These are phyloP conservation scores for Sarocladium brachiariae DNA, from an alignment of 2,329 filamentous ascomycete species.

Conservation along the genomic window DNA sequence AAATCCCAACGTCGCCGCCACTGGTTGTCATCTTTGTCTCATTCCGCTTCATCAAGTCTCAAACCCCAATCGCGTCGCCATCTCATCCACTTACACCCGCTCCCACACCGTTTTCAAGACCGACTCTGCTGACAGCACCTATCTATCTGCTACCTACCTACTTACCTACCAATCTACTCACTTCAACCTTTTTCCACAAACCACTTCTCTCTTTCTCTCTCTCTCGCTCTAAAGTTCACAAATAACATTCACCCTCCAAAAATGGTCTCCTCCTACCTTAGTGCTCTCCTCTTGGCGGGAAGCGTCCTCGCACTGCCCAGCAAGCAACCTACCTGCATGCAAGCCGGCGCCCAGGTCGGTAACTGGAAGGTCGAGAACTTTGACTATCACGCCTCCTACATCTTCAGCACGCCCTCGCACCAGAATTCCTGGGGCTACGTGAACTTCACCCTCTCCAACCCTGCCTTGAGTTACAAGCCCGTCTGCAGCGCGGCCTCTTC, in stretches of 20 bases:
- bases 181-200: no score
- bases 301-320: slow-evolving; percentile 18
- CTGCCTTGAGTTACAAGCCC: slow-evolving; percentile 29
- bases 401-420: slow-evolving; percentile 45
- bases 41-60: not conserved
- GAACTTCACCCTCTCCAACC: slow-evolving; percentile 43
- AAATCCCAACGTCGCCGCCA: no score
- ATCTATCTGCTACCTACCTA: not conserved
- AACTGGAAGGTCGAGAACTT: slow-evolving; percentile 37
- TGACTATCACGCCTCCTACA: slow-evolving; percentile 40
- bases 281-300: slow-evolving; percentile 18
- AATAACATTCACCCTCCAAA: not conserved
- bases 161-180: no score
- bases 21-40: not conserved
- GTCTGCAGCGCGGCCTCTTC: slow-evolving; percentile 34
- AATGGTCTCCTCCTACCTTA: slow-evolving; percentile 16
- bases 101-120: not conserved
- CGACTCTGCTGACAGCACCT: not conserved
- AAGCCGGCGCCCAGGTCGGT: slow-evolving; percentile 14
- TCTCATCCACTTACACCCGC: slow-evolving; percentile 1
- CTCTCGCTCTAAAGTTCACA: not conserved
- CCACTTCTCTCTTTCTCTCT: not conserved
- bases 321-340: slow-evolving; percentile 16
- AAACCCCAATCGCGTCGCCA: no score
- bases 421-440: slow-evolving; percentile 41